These are phyloP conservation scores for Abelmoschus esculentus DNA, from an alignment of 345 rosid species.

Conservation along the genomic window DNA sequence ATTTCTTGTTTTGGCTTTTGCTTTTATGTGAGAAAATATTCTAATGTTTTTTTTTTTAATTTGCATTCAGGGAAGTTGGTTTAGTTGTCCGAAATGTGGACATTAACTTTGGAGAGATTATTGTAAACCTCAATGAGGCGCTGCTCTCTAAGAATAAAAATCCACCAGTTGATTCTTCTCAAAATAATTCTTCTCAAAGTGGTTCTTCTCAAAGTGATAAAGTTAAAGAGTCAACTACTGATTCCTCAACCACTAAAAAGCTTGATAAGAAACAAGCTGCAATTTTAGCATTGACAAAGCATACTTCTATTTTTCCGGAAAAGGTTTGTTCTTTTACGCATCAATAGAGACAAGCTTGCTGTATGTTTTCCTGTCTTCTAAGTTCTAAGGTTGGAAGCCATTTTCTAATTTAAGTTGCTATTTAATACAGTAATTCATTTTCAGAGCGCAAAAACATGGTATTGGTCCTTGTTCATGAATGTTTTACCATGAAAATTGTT, in stretches of 20 bases:
- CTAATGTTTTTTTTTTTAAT: conserved; percentile 6
- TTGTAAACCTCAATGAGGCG: conserved; percentile 63
- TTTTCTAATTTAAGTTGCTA: conserved; percentile 2
- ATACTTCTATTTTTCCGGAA: conserved; percentile 65
- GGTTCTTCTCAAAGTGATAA: conserved; percentile 19
- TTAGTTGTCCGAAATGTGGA: conserved; percentile 59
- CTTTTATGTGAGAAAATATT: neutral
- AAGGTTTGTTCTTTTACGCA: conserved; percentile 46
- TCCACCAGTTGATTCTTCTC: conserved; percentile 29
- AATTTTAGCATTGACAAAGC: conserved; percentile 45
- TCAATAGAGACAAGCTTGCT: neutral
- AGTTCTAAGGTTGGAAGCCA: neutral
- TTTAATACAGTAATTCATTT: neutral
- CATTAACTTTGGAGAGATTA: conserved; percentile 57
- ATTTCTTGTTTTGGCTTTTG: neutral
- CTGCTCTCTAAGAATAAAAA: conserved; percentile 53
- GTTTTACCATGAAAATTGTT: neutral
- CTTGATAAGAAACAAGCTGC: conserved; percentile 40
- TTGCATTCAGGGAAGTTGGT: conserved; percentile 68
- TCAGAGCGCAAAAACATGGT: conserved; percentile 1
- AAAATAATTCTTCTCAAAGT: too few species aligned
- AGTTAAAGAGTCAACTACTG: conserved; percentile 21
- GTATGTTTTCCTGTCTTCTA: neutral
- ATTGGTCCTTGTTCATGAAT: conserved; percentile 3
- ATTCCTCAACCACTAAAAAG: conserved; percentile 32